Conservation (phyloP, 768 basidiomycete genomes). For the Strobilomyces dryophilus region DNA sequence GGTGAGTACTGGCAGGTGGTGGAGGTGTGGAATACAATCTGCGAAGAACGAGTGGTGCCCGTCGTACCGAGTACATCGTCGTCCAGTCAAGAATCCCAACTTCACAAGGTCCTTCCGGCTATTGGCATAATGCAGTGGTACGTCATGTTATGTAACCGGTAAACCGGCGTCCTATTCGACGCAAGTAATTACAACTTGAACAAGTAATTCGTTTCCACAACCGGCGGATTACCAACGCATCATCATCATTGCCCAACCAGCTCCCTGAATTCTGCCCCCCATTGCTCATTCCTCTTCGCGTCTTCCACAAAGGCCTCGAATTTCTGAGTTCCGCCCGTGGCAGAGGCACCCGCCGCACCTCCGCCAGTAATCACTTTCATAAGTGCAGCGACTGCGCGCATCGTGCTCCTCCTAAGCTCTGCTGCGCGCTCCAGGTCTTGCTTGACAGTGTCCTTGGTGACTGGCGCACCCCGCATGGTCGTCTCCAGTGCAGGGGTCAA, state of each 20-base stretch:
- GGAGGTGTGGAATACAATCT: slow-evolving; percentile 9
- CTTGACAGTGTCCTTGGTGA: slow-evolving; percentile 95
- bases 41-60: slow-evolving; percentile 1
- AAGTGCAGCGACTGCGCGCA: slow-evolving; percentile 83
- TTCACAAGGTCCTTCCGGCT: too few relatives aligned
- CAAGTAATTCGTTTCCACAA: background rate
- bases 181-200: background rate
- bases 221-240: slow-evolving; percentile 9
- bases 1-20: background rate
- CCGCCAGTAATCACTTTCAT: slow-evolving; percentile 65
- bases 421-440: slow-evolving; percentile 84
- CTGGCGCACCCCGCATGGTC: slow-evolving; percentile 84
- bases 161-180: background rate
- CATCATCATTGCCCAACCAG: slow-evolving; percentile 26
- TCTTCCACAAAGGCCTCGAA: slow-evolving; percentile 82
- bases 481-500: slow-evolving; percentile 79
- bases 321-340: slow-evolving; percentile 33
- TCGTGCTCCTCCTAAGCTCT: slow-evolving; percentile 86
- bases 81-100: background rate
- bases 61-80: slow-evolving; percentile 13
- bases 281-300: slow-evolving; percentile 58
- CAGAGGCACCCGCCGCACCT: slow-evolving; percentile 40
- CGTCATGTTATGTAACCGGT: background rate
- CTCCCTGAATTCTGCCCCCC: slow-evolving; percentile 59
- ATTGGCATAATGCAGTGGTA: too few relatives aligned